Base-by-base conservation (phyloP, 495 filamentous ascomycete genomes). In the Daldinia caldariorum region DNA sequence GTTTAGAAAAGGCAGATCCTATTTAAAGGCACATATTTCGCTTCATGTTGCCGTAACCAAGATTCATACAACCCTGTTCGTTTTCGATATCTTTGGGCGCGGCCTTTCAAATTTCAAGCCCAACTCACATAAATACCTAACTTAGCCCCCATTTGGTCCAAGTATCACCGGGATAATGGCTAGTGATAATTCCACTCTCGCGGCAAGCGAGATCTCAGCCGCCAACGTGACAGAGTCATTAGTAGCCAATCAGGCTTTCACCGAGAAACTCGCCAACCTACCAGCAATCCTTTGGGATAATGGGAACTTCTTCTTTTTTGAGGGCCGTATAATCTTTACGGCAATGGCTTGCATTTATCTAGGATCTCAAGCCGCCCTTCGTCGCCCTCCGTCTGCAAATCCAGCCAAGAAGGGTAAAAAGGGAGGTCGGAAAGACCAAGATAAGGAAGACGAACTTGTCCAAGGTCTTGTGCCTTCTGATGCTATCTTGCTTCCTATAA, bases 401-500 rank as follows among this genome's bases (percentile, higher is more conserved):
- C 70, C 88, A 8, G 67, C 80, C 60, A 89, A 88, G 75, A 81
- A 77, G 61, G 81, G 79, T 53, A 80, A 76, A 59, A 80, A 83
- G 35, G 76, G 79, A 43, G 63, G 73, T 22, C 82, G 83, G 3
- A 87, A 89, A n/a, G 83, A 89, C 12, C 85, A 88, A 9, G 86
- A 87, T 5, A 84, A 88, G 9, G 85, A 87, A 3, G 85, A 89
- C 8, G 82, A 87, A 61, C 86, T 86, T 57, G 87, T 92, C 79
- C 93, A 97, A 68, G 92, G 91, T 1, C 79, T 99, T 35, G 81
- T 83, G 18, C 90, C 92, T 3, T 89, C 87, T 0, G 95, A 98
- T 80, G 95, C 93, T 35, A 83, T 98, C 69, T 82, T 95, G 78
- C 90, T 97, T 56, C 95, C 95, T 7, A 69, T 97, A n/a, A 79